Percentiles rank a stretch among this genome's conserved stretches.
Conservation (phyloP, 306 rosid genomes). For the Quercus glauca region DNA sequence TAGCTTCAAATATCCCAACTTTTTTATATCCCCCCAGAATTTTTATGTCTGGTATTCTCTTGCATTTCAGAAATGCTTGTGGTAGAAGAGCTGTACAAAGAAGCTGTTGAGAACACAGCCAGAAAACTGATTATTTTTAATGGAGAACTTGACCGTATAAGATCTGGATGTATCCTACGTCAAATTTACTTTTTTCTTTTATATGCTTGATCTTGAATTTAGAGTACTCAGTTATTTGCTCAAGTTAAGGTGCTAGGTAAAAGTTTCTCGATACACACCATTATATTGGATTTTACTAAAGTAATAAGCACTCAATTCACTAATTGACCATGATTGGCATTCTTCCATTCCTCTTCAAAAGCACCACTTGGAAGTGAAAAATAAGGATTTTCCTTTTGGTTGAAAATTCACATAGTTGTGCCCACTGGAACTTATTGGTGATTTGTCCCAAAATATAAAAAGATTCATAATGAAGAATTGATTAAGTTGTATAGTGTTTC, state of each 20-base stretch:
- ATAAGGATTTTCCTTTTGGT: not conserved
- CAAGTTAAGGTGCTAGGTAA: not conserved
- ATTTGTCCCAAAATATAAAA: not conserved
- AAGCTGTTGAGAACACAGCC: slow-evolving; percentile 75
- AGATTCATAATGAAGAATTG: not conserved
- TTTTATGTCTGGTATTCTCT: slow-evolving; percentile 22
- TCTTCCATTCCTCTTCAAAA: not conserved
- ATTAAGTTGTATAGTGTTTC: not conserved
- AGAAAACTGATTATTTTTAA: slow-evolving; percentile 82
- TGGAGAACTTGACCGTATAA: slow-evolving; percentile 92
- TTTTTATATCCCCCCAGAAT: slow-evolving; percentile 8
- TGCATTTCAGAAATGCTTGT: slow-evolving; percentile 83
- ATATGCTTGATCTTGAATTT: slow-evolving; percentile 2
- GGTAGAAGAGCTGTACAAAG: slow-evolving; percentile 92
- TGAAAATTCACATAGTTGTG: not conserved
- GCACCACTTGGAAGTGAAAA: not conserved
- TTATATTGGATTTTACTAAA: not conserved
- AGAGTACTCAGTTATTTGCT: not conserved
- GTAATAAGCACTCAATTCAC: not conserved
- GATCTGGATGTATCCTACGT: slow-evolving; percentile 98
- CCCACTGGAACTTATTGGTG: not conserved
- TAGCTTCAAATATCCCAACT: slow-evolving; percentile 37
- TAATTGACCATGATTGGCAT: not conserved
- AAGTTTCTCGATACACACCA: not conserved
- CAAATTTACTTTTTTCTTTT: slow-evolving; percentile 8